Percentiles rank a stretch among this genome's conserved stretches.
Conservation (phyloP, 2,329 filamentous ascomycete genomes). For the Epichloe uncinata region DNA sequence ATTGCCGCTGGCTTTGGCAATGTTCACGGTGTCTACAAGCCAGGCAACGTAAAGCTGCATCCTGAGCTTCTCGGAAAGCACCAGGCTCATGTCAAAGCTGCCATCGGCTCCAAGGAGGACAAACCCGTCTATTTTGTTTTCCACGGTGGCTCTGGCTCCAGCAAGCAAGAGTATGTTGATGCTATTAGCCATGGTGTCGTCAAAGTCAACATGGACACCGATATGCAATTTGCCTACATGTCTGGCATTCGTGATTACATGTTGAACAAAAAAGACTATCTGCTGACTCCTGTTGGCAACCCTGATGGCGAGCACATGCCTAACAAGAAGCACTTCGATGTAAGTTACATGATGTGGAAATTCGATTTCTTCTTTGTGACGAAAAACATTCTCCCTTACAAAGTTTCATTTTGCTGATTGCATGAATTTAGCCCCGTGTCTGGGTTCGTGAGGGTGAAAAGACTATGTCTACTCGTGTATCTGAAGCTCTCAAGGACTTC, state of each 20-base stretch:
- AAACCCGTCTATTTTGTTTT: slow-evolving; percentile 99
- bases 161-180: slow-evolving; percentile 78
- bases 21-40: slow-evolving; percentile 98
- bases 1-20: slow-evolving; percentile 98
- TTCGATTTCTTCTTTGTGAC: no score
- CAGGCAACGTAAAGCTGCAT: slow-evolving; percentile 91
- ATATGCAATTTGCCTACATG: slow-evolving; percentile 92
- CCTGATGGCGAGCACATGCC: slow-evolving; percentile 93
- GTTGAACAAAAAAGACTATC: slow-evolving; percentile 88
- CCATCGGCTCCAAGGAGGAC: slow-evolving; percentile 55
- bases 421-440: slow-evolving; percentile 54
- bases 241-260: slow-evolving; percentile 90
- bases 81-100: slow-evolving; percentile 79
- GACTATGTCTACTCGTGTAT: slow-evolving; percentile 76
- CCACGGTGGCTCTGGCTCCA: slow-evolving; percentile 91
- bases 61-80: slow-evolving; percentile 94
- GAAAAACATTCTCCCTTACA: no score
- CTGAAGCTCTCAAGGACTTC: slow-evolving; percentile 81
- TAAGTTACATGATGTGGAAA: slow-evolving; percentile 8
- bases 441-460: slow-evolving; percentile 97
- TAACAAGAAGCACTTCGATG: slow-evolving; percentile 91
- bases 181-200: slow-evolving; percentile 90
- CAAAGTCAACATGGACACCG: slow-evolving; percentile 99
- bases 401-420: not conserved
- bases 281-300: slow-evolving; percentile 79